A percentile compares a stretch with the other conserved stretches of the same genome.
Conservation (phyloP, 2,329 filamentous ascomycete genomes). For the Neonectria punicea region DNA sequence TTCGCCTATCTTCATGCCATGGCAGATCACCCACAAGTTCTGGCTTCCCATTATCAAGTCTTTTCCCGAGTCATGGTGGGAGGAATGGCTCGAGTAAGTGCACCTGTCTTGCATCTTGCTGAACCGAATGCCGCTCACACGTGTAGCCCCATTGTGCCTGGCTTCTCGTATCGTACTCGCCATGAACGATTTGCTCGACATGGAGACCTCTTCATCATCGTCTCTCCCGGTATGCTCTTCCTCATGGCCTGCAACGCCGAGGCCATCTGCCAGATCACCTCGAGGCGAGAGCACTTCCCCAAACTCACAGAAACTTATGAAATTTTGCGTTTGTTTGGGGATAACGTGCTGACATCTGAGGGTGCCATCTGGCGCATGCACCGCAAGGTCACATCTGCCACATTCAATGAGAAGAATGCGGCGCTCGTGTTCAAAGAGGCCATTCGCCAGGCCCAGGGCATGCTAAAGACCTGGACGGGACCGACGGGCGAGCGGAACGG, state of each 20-base stretch:
- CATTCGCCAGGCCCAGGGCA: conserved; percentile 68
- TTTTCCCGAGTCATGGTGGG: conserved; percentile 66
- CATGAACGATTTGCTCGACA: conserved; percentile 67
- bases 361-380: conserved; percentile 77
- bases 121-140: conserved; percentile 21
- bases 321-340: conserved; percentile 65
- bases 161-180: conserved; percentile 68
- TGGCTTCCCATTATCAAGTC: conserved; percentile 66
- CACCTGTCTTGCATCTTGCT: not conserved
- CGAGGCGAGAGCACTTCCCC: conserved; percentile 75
- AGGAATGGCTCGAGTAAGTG: conserved; percentile 69
- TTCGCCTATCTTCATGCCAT: conserved; percentile 61
- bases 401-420: conserved; percentile 82
- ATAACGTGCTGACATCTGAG: conserved; percentile 78
- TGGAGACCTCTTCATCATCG: conserved; percentile 73
- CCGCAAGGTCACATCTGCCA: conserved; percentile 75
- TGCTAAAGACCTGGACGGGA: conserved; percentile 69
- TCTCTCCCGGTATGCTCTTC: conserved; percentile 64
- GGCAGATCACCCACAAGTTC: conserved; percentile 64
- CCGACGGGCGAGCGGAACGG: conserved; percentile 31
- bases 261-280: conserved; percentile 72
- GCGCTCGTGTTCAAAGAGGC: conserved; percentile 72
- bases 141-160: conserved; percentile 63
- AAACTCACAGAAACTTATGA: conserved; percentile 51
- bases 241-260: conserved; percentile 72